phyloP scores from a whole-genome alignment of 2,329 filamentous ascomycete species.

The Fusarium penzigii region DNA sequence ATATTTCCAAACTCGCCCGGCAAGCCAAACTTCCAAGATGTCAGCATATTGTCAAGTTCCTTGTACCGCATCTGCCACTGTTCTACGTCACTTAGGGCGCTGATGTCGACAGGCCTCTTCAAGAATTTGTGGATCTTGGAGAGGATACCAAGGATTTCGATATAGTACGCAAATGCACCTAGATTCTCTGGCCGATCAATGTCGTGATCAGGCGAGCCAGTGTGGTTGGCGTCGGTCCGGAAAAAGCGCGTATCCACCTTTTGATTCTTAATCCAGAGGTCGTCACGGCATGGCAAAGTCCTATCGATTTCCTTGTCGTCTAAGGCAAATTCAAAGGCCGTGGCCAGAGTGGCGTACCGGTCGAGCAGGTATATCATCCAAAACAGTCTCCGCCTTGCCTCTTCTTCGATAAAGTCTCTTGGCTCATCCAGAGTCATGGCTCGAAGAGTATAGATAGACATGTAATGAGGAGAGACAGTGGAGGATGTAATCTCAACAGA shows the following conservation, averaged over 20 bases:
- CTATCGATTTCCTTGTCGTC: constrained; percentile 90
- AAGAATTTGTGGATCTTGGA: constrained; percentile 87
- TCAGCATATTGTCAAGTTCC: constrained; percentile 77
- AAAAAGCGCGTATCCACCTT: constrained; percentile 87
- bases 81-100: constrained; percentile 80
- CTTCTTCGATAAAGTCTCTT: constrained; percentile 85
- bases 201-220: constrained; percentile 57
- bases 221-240: constrained; percentile 48
- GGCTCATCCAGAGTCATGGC: constrained; percentile 84
- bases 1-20: constrained; percentile 85
- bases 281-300: constrained; percentile 82
- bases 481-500: constrained; percentile 81
- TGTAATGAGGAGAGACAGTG: constrained; percentile 74
- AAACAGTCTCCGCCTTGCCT: constrained; percentile 80
- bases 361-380: constrained; percentile 95
- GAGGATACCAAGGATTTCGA: constrained; percentile 85
- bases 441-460: constrained; percentile 85
- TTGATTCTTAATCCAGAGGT: constrained; percentile 81
- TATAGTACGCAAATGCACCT: constrained; percentile 85
- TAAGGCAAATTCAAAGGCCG: constrained; percentile 87
- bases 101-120: constrained; percentile 87
- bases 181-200: constrained; percentile 76
- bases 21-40: constrained; percentile 80
- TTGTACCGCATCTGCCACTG: constrained; percentile 87
- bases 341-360: constrained; percentile 85